Conservation (phyloP, 2,329 filamentous ascomycete genomes). For the Paecilomyces niveus region DNA sequence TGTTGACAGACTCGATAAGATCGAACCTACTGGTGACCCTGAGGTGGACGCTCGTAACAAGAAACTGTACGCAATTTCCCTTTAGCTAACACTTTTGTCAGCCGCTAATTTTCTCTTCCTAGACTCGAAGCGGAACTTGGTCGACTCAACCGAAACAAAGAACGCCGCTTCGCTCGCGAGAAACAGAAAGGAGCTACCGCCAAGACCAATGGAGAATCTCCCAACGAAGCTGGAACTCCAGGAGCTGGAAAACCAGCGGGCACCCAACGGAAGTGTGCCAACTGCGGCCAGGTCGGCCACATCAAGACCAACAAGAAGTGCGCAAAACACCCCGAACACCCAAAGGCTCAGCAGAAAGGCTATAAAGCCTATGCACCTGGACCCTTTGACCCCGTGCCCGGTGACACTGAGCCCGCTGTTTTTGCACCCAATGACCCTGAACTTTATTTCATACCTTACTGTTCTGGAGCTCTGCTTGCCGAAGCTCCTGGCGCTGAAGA, state of each 20-base stretch:
- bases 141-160: constrained; percentile 84
- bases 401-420: background rate
- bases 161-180: constrained; percentile 81
- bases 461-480: background rate
- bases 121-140: constrained; percentile 69
- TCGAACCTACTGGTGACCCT: constrained; percentile 58
- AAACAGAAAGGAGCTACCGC: constrained; percentile 65
- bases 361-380: constrained; percentile 11
- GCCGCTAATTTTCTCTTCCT: constrained; percentile 16
- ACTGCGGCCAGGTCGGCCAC: constrained; percentile 92
- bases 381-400: background rate
- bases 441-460: background rate
- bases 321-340: constrained; percentile 8
- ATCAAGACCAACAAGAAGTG: constrained; percentile 99
- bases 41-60: constrained; percentile 59
- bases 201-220: constrained; percentile 39
- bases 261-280: constrained; percentile 82
- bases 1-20: constrained; percentile 47
- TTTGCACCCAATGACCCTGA: background rate
- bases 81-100: background rate
- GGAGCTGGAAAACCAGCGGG: constrained; percentile 58
- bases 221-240: constrained; percentile 33
- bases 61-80: constrained; percentile 42
- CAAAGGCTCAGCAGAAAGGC: constrained; percentile 2
- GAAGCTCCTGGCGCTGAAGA: background rate